Evolutionary conservation across 2,329 filamentous ascomycete genomes (phyloP).

Genomic region (Tolypocladium cylindrosporum): DNA sequence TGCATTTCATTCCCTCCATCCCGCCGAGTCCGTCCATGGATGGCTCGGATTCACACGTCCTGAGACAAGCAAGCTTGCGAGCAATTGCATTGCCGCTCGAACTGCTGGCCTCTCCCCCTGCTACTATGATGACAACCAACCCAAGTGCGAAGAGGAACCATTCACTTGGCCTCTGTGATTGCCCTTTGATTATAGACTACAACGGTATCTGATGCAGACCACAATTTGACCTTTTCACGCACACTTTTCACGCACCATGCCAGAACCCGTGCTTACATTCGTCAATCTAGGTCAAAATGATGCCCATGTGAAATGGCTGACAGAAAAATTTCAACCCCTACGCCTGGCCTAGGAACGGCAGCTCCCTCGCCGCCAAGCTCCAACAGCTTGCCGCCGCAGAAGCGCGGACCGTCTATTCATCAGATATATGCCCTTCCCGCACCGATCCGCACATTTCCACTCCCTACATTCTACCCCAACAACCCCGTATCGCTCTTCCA

Average conservation of each 20-base stretch:
- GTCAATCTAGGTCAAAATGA: slow-evolving; percentile 35
- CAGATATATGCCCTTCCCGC: slow-evolving; percentile 74
- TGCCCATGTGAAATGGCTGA: slow-evolving; percentile 32
- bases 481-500: slow-evolving; percentile 85
- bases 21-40: not conserved
- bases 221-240: slow-evolving; percentile 9
- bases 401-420: slow-evolving; percentile 39
- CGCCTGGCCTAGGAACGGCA: slow-evolving; percentile 5
- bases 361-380: slow-evolving; percentile 6
- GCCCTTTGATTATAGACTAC: slow-evolving; percentile 72
- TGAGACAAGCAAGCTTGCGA: not conserved
- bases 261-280: not conserved
- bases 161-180: slow-evolving; percentile 52
- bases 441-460: slow-evolving; percentile 71
- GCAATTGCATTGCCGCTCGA: not conserved
- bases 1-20: slow-evolving; percentile 1
- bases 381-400: slow-evolving; percentile 11
- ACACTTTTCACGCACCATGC: not conserved
- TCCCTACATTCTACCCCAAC: slow-evolving; percentile 82
- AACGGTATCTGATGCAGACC: slow-evolving; percentile 81
- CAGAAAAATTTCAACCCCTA: slow-evolving; percentile 15
- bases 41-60: not conserved
- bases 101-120: not conserved
- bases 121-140: slow-evolving; percentile 51
- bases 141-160: slow-evolving; percentile 47